phyloP scores from a whole-genome alignment of 2,329 filamentous ascomycete species.

The Cryphonectria nitschkei region DNA sequence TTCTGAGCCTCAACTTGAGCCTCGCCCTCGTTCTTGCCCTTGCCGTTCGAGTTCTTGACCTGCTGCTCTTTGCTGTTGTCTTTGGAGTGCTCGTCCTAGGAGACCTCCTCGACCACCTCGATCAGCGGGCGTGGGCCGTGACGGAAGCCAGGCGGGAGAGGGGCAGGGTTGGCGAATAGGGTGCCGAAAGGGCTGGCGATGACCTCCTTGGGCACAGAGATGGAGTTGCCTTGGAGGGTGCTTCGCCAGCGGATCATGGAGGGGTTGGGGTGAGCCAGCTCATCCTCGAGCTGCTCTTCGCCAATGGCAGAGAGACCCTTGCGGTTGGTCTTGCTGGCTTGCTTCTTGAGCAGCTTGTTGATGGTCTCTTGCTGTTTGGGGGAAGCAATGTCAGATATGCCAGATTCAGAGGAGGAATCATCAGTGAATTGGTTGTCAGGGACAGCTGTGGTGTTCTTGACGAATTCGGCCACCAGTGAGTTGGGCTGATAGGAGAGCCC shows the following conservation, averaged over 20 bases:
- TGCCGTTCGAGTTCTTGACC: background rate
- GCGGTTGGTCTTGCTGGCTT: conserved; percentile 73
- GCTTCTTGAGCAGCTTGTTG: conserved; percentile 86
- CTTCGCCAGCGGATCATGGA: conserved; percentile 73
- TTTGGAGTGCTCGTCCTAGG: conserved; percentile 35
- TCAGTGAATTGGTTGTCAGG: background rate
- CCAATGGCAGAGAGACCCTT: conserved; percentile 52
- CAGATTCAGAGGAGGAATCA: background rate
- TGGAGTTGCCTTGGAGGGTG: conserved; percentile 63
- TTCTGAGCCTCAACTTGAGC: background rate
- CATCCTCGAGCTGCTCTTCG: conserved; percentile 45
- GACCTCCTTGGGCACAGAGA: conserved; percentile 72
- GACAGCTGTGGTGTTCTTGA: background rate
- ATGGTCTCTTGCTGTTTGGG: conserved; percentile 66
- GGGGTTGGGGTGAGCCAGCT: conserved; percentile 52
- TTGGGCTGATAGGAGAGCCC: background rate
- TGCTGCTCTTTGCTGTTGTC: background rate
- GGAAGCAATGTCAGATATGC: conserved; percentile 7
- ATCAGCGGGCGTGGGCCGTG: conserved; percentile 53
- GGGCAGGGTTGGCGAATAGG: conserved; percentile 51
- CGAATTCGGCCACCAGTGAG: background rate
- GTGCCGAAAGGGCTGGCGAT: conserved; percentile 64
- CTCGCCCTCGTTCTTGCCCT: background rate
- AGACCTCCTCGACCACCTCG: conserved; percentile 61
- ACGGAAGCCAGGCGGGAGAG: conserved; percentile 29